phyloP scores from a whole-genome alignment of 1,284 basidiomycete species.

The Cutaneotrichosporon sp. region DNA sequence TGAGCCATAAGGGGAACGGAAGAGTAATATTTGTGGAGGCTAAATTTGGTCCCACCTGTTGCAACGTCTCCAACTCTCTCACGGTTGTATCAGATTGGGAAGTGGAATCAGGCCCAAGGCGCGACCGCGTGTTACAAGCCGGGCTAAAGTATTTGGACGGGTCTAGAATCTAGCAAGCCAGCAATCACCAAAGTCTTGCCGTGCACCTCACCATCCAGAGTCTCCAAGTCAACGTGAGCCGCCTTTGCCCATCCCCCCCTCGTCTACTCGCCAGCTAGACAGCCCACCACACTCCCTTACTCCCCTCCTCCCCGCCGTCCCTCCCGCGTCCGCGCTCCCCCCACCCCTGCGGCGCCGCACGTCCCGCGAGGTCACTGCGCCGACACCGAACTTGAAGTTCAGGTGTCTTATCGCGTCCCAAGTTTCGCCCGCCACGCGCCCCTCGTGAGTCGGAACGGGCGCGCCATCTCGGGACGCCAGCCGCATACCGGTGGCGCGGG shows the following conservation, averaged over 20 bases:
- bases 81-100: no score
- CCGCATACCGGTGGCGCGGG: no score
- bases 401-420: neutral
- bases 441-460: no score
- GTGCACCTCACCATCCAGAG: no score
- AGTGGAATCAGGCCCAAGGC: no score
- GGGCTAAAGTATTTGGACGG: no score
- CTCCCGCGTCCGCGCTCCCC: neutral
- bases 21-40: neutral
- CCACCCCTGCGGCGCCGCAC: neutral
- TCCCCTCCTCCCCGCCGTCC: neutral
- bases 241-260: neutral
- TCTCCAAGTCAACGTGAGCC: neutral
- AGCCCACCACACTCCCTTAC: neutral
- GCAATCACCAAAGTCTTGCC: no score
- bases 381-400: neutral
- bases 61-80: neutral
- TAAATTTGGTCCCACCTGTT: conserved; percentile 3
- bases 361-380: conserved; percentile 5
- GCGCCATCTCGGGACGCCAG: no score
- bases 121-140: no score
- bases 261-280: neutral
- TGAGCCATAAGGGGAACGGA: no score
- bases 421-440: neutral
- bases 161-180: no score